Conservation (phyloP, 768 basidiomycete genomes). For the Hericium rajendrae region DNA sequence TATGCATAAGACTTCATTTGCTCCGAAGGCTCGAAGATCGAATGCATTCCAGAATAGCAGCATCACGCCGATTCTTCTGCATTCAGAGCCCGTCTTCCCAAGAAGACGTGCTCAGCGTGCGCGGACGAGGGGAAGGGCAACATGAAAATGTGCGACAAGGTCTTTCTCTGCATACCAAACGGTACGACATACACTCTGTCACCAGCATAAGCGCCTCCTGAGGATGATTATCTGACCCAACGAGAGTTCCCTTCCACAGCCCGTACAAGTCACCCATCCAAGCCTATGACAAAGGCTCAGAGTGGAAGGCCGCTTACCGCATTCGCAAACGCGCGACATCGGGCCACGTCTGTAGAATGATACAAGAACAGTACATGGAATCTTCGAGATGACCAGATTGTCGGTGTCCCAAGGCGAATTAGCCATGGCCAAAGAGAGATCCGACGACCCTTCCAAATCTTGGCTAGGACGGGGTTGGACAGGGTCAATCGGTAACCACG, state of each 20-base stretch:
- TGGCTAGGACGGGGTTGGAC: too few species aligned
- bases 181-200: constrained; percentile 81
- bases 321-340: not conserved
- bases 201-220: constrained; percentile 22
- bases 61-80: constrained; percentile 81
- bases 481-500: too few species aligned
- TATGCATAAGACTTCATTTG: constrained; percentile 72
- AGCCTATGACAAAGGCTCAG: constrained; percentile 67
- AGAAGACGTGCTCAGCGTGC: constrained; percentile 65
- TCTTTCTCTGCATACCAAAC: constrained; percentile 84
- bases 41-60: constrained; percentile 93
- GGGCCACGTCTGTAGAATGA: not conserved
- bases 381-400: constrained; percentile 43
- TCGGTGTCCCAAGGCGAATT: not conserved
- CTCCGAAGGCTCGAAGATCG: constrained; percentile 55
- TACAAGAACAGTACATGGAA: constrained; percentile 46
- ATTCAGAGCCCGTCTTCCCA: constrained; percentile 59
- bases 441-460: too few species aligned
- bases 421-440: too few species aligned
- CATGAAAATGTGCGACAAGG: constrained; percentile 83
- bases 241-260: constrained; percentile 69
- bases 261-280: constrained; percentile 91
- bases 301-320: constrained; percentile 31
- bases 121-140: constrained; percentile 63
- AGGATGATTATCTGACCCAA: constrained; percentile 35